Percentiles rank a stretch among this genome's conserved stretches.
phyloP scores from a whole-genome alignment of 169 alveolate species.

The Babesia bovis region DNA sequence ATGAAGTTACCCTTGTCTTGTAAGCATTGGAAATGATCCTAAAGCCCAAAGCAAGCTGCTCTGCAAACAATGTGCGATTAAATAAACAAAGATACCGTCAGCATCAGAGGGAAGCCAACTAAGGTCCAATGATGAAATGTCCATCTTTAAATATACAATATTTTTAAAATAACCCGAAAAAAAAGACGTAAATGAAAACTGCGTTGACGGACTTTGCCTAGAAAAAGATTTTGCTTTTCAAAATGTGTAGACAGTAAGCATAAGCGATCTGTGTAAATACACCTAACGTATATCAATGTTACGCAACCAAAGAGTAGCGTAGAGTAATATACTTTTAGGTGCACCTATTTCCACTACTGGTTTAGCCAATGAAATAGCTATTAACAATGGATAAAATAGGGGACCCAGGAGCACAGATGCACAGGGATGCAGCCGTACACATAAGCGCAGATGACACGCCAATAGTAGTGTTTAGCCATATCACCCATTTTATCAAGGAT shows the following conservation, averaged over 20 bases:
- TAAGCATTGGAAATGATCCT: conserved; percentile 83
- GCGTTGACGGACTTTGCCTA: too few relatives aligned
- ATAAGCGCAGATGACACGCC: not conserved
- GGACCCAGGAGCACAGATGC: conserved; percentile 29
- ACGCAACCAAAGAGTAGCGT: too few relatives aligned
- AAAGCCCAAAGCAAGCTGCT: conserved; percentile 84
- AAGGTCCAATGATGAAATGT: conserved; percentile 66
- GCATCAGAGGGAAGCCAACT: conserved; percentile 81
- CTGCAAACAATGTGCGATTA: conserved; percentile 39
- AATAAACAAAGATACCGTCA: conserved; percentile 62
- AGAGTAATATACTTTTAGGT: too few relatives aligned
- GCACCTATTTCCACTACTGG: too few relatives aligned
- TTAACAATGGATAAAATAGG: not conserved
- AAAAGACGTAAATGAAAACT: too few relatives aligned
- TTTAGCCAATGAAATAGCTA: too few relatives aligned
- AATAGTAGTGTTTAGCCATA: too few relatives aligned
- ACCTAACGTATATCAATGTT: too few relatives aligned
- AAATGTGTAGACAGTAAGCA: too few relatives aligned
- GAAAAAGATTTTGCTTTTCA: too few relatives aligned
- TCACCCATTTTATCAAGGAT: not conserved
- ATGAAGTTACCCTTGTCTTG: conserved; percentile 79
- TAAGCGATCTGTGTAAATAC: too few relatives aligned
- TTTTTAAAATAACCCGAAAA: not conserved
- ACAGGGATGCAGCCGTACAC: conserved; percentile 44
- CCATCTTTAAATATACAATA: conserved; percentile 25